Percentiles rank a stretch among this genome's conserved stretches.
Evolutionary conservation across 2,329 filamentous ascomycete species (phyloP).

Genomic region (Catunica adiposa): DNA sequence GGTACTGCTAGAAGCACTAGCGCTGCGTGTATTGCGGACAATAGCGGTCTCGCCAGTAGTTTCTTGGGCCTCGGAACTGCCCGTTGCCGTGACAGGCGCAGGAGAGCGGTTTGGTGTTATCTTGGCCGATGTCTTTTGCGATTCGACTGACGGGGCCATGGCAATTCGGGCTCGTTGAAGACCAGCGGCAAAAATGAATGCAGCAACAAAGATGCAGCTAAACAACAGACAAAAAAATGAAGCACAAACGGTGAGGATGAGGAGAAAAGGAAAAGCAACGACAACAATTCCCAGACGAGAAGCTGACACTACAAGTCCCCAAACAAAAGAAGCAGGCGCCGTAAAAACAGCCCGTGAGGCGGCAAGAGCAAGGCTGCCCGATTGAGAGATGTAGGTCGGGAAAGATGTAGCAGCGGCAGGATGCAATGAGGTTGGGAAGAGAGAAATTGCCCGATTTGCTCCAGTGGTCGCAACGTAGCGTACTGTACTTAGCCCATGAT

Average conservation of each 20-base stretch:
- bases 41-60: not conserved
- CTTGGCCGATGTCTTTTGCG: not conserved
- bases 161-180: slow-evolving; percentile 4
- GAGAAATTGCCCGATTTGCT: not conserved
- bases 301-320: not conserved
- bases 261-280: slow-evolving; percentile 4
- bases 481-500: not conserved
- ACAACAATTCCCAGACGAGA: slow-evolving; percentile 1
- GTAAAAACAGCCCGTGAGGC: not conserved
- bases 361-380: not conserved
- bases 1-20: not conserved
- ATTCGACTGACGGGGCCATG: slow-evolving; percentile 2
- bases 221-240: slow-evolving; percentile 12
- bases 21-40: not conserved
- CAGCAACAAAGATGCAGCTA: slow-evolving; percentile 10
- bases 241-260: slow-evolving; percentile 4
- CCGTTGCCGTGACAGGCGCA: not conserved
- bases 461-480: not conserved
- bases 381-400: not conserved
- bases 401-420: not conserved
- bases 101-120: slow-evolving; percentile 5
- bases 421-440: not conserved
- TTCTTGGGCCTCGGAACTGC: not conserved
- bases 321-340: not conserved
- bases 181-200: slow-evolving; percentile 8